Evolutionary conservation across 768 basidiomycete species (phyloP), one percentile per base, ranked within the genome.

Genomic region (Inosperma sp.): DNA sequence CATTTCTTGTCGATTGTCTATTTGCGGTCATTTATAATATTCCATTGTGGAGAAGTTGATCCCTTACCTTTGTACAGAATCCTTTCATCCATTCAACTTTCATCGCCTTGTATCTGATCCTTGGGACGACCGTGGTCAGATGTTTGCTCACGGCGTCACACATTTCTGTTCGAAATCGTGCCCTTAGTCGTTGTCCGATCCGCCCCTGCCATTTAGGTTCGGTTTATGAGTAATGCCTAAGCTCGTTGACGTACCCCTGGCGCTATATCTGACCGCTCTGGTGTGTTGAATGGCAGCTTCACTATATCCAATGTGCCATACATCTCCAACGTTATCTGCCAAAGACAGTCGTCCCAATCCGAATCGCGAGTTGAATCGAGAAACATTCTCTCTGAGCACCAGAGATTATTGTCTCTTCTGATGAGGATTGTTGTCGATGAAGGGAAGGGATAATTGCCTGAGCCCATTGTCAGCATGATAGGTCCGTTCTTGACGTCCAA

Each of bases 341-440:
- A 86, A 12, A 84, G 63, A 60, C 84, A 86, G 51, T 82, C 80
- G 27, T 74, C 69, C 83, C 83, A 86, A 51, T 83, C 81, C 3
- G 71, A 63, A 1, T 57, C 52, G 17, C 81, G 79, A 19, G 76
- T 72, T 27, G 65, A 62, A 39, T 65, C 61, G 14, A 74, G 56
- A 52, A 80, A 77, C 49, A 76, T 68, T 30, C 82, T 74, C 51
- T 84, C 83, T 2, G 77, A 73, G 56, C 84, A 86, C 84, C 84
- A 86, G 7, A 77, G 59, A 1, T 73, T 68, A 54, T 79, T 66
- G 56, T 80, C 59, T 57, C 71, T 53, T 56, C 62, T 57, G 67
- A 74, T 58, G 17, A 81, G 52, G 13, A 80, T 55, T 3, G 83
- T 80, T 2, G 80, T 68, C 3, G 79, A 60, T 5, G 63, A 52